Base-by-base conservation (phyloP, 495 filamentous ascomycete species). In the Neurospora pannonica region DNA sequence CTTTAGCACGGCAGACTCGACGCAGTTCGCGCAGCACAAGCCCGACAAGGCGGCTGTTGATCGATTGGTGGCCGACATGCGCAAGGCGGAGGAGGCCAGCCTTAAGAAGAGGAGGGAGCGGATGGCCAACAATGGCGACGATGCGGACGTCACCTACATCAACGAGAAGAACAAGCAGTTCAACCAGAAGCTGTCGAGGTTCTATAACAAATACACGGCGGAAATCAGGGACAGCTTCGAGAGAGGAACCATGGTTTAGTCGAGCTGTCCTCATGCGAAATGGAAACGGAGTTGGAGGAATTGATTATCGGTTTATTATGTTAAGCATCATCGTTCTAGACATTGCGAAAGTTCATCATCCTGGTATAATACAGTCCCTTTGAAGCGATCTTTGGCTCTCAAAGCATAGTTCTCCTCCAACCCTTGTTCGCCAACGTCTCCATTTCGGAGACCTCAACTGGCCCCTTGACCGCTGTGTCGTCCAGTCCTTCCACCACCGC, bases 81-180 rank as follows among this genome's bases (percentile, higher is more conserved):
- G 89, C 78, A 97, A 94, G 86, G 94, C 93, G 5, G 96, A 98
- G 84, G 94, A 97, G 76, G 85, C 88, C 38, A 85, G 94, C 42
- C 82, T 97, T 83, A 93, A 92, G 87, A 95, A 96, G 85, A 89
- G 93, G 76, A 90, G 88, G 80, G 93, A 94, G 74, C 88, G 94
- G 73, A 89, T 87, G 82, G 90, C 88, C 17, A 89, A 93, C 76
- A 92, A 93, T 31, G 90, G 88, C 70, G 89, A 91, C 69, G 93
- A 94, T 40, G 89, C 88, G 38, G 96, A 99, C 81, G 93, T 98
- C 74, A 98, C 97, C 11, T 98, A 97, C 84, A 99, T 99, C 87
- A 99, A 99, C 83, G 94, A 97, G 83, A 98, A 98, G 92, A 97
- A 97, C 86, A 97, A 97, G 86, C 93, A 97, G 86, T 98, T 99